Percentiles rank a stretch among this genome's conserved stretches.
These are phyloP conservation scores for Lachnum nothofagi DNA, from an alignment of 2,329 filamentous ascomycete genomes.

Conservation along the genomic window DNA sequence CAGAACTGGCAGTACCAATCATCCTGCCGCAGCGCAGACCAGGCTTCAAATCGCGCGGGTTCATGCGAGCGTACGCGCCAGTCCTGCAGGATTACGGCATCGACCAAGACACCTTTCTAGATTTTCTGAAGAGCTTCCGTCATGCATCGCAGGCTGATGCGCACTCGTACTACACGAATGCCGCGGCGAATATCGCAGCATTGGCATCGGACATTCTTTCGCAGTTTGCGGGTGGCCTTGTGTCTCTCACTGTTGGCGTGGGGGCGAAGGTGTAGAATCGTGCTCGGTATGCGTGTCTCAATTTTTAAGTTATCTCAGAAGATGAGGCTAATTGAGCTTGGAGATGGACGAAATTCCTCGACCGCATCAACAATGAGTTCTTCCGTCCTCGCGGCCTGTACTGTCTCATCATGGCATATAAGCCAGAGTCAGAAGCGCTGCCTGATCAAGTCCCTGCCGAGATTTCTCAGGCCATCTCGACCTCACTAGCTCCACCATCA, in stretches of 20 bases:
- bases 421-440: constrained; percentile 34
- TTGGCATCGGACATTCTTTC: constrained; percentile 37
- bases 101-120: constrained; percentile 42
- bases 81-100: constrained; percentile 41
- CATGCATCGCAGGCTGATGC: constrained; percentile 36
- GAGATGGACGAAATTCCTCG: constrained; percentile 47
- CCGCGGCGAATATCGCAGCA: constrained; percentile 37
- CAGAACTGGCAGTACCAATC: too few relatives aligned
- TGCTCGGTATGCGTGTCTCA: constrained; percentile 15
- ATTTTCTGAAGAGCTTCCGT: constrained; percentile 45
- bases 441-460: neutral
- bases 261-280: constrained; percentile 34
- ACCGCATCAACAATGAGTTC: constrained; percentile 50
- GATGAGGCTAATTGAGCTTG: neutral
- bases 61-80: constrained; percentile 49
- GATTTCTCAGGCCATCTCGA: too few relatives aligned
- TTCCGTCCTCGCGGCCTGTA: constrained; percentile 54
- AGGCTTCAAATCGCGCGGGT: constrained; percentile 43
- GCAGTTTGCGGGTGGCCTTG: too few relatives aligned
- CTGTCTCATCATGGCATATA: constrained; percentile 51
- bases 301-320: constrained; percentile 5
- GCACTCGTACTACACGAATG: constrained; percentile 38
- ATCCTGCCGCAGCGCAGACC: constrained; percentile 50
- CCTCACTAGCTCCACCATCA: too few relatives aligned
- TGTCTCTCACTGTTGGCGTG: constrained; percentile 38